A percentile compares a stretch with the other conserved stretches of the same genome.
Conservation (phyloP, 2,329 filamentous ascomycete species). For the Paecilomyces fulvus region DNA sequence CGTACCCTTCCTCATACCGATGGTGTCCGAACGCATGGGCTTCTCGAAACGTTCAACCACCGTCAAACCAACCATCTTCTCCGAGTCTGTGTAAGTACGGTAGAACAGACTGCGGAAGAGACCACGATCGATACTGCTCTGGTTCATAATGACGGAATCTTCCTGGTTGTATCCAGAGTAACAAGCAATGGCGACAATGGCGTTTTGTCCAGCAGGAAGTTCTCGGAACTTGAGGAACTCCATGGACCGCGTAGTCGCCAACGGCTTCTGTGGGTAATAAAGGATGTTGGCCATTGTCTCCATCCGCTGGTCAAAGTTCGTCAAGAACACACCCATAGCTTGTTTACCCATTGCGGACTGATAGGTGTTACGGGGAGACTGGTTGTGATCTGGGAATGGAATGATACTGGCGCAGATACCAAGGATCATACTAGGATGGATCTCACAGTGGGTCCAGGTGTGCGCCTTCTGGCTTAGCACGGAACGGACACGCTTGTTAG, state of each 20-base stretch:
- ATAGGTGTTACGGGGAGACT: conserved; percentile 97
- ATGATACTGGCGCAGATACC: conserved; percentile 99
- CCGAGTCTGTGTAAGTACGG: conserved; percentile 91
- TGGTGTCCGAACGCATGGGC: conserved; percentile 76
- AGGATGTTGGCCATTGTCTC: conserved; percentile 99
- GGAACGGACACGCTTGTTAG: conserved; percentile 80
- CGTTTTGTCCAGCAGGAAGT: conserved; percentile 91
- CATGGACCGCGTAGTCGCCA: conserved; percentile 95
- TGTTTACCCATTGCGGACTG: conserved; percentile 99
- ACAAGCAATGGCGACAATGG: conserved; percentile 93
- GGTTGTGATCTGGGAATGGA: conserved; percentile 96
- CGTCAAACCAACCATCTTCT: conserved; percentile 91
- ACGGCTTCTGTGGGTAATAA: conserved; percentile 96
- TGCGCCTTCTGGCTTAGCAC: conserved; percentile 79
- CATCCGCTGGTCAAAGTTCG: conserved; percentile 95
- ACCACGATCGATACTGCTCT: conserved; percentile 95
- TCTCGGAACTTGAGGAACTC: conserved; percentile 98
- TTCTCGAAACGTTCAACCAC: conserved; percentile 94
- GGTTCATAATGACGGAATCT: conserved; percentile 99
- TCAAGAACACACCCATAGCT: conserved; percentile 98
- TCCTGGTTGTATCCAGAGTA: conserved; percentile 99
- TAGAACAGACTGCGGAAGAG: conserved; percentile 97
- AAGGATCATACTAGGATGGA: conserved; percentile 97
- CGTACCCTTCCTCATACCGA: conserved; percentile 87
- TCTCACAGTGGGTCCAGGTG: conserved; percentile 96